Percentiles rank a stretch among this genome's conserved stretches.
These are phyloP conservation scores for Dryadomyces quercus-mongolicae DNA, from an alignment of 2,329 filamentous ascomycete genomes.

Conservation along the genomic window DNA sequence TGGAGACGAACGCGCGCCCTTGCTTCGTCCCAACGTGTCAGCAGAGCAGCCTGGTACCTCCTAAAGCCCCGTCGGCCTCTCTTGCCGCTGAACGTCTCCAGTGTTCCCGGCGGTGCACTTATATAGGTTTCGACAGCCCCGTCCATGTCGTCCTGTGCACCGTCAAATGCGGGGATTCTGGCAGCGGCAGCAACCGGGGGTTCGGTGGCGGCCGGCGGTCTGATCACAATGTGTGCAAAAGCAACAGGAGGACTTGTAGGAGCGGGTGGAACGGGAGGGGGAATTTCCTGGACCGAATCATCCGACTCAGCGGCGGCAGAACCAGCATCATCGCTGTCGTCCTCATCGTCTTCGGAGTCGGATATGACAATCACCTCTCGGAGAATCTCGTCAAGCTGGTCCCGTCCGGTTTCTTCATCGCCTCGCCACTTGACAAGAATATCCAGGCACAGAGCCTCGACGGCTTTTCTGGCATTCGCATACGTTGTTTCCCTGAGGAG, in stretches of 20 bases:
- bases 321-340: slow-evolving; percentile 24
- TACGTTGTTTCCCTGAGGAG: slow-evolving; percentile 46
- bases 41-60: slow-evolving; percentile 27
- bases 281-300: slow-evolving; percentile 4
- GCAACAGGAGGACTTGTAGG: not conserved
- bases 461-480: slow-evolving; percentile 46
- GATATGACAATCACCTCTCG: slow-evolving; percentile 55
- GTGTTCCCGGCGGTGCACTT: not conserved
- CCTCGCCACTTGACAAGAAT: slow-evolving; percentile 61
- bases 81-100: not conserved
- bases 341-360: slow-evolving; percentile 39
- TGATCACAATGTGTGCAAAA: not conserved
- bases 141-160: not conserved
- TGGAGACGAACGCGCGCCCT: slow-evolving; percentile 15
- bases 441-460: slow-evolving; percentile 49
- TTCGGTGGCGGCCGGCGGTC: not conserved
- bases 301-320: slow-evolving; percentile 17
- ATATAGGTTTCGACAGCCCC: not conserved
- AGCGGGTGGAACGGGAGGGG: not conserved
- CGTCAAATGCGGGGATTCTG: not conserved
- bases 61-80: slow-evolving; percentile 27
- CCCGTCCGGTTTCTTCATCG: slow-evolving; percentile 55
- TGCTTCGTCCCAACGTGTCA: slow-evolving; percentile 20
- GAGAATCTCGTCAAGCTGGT: slow-evolving; percentile 55
- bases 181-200: not conserved